phyloP scores from a whole-genome alignment of 768 basidiomycete genomes.

The Trametes gibbosa region DNA sequence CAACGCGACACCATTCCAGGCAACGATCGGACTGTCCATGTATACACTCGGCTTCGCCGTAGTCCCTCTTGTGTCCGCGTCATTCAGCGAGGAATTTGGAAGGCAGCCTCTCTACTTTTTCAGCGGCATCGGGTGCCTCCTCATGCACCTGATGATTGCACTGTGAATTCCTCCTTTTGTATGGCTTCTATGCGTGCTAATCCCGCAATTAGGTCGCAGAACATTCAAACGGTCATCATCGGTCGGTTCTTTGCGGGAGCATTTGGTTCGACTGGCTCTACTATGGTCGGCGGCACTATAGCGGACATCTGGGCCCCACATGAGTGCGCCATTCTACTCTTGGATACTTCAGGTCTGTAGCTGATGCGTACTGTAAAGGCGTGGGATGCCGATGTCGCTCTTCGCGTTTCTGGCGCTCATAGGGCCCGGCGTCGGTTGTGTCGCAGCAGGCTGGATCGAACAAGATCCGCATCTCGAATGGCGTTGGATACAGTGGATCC shows the following conservation, averaged over 20 bases:
- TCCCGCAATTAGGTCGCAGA: constrained; percentile 31
- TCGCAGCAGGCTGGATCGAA: constrained; percentile 67
- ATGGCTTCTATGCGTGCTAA: neutral
- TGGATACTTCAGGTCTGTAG: neutral
- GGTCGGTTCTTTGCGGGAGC: constrained; percentile 65
- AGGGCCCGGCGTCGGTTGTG: constrained; percentile 62
- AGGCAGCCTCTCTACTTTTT: constrained; percentile 56
- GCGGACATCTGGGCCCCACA: constrained; percentile 65
- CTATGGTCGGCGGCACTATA: constrained; percentile 74
- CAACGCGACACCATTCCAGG: constrained; percentile 30
- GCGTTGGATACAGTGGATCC: constrained; percentile 87
- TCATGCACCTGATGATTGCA: constrained; percentile 48
- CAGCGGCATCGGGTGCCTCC: constrained; percentile 46
- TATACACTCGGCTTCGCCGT: constrained; percentile 62
- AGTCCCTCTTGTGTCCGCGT: constrained; percentile 62
- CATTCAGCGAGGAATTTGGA: constrained; percentile 74
- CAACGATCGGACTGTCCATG: constrained; percentile 38
- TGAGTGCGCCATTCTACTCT: constrained; percentile 42
- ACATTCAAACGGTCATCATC: constrained; percentile 61
- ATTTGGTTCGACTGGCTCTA: constrained; percentile 67
- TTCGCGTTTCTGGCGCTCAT: constrained; percentile 63
- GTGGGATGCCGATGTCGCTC: constrained; percentile 75
- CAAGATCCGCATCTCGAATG: constrained; percentile 55
- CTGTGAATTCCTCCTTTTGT: constrained; percentile 30
- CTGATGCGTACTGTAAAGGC: constrained; percentile 38